Percentiles rank a stretch among this genome's conserved stretches.
Evolutionary conservation across 495 filamentous ascomycete genomes (phyloP).

Genomic region (Podospora bellae-mahoneyi): DNA sequence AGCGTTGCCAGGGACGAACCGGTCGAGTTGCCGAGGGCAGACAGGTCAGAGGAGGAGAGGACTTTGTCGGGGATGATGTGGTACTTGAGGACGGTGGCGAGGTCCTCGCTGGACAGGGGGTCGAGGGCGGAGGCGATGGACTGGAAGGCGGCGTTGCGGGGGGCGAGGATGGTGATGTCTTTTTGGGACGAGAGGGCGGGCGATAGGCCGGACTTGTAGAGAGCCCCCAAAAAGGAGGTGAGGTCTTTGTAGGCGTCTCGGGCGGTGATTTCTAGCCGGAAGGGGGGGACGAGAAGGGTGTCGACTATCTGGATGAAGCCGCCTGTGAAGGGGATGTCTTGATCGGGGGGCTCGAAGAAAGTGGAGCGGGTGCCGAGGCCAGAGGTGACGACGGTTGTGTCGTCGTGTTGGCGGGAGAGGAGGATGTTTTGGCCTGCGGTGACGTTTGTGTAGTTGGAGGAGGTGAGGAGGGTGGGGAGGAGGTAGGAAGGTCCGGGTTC

Average conservation of each 20-base stretch:
- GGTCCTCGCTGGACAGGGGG: constrained; percentile 41
- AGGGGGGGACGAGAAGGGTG: constrained; percentile 52
- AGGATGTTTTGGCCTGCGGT: constrained; percentile 38
- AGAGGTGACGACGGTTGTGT: constrained; percentile 25
- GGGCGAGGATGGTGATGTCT: constrained; percentile 62
- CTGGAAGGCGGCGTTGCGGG: constrained; percentile 58
- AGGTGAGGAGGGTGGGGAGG: constrained; percentile 51
- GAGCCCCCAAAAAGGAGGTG: constrained; percentile 52
- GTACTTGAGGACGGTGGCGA: constrained; percentile 51
- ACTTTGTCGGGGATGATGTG: constrained; percentile 53
- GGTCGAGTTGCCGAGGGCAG: constrained; percentile 41
- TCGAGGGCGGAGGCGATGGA: constrained; percentile 50
- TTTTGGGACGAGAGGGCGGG: constrained; percentile 37
- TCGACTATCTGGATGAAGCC: constrained; percentile 64
- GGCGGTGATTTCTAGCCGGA: constrained; percentile 46
- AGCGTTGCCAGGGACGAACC: constrained; percentile 41
- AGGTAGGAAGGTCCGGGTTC: constrained; percentile 43
- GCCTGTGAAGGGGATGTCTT: constrained; percentile 55
- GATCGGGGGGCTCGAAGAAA: constrained; percentile 24
- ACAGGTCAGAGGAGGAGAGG: constrained; percentile 40
- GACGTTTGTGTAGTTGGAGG: constrained; percentile 44
- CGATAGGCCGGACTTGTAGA: constrained; percentile 44
- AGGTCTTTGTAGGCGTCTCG: constrained; percentile 48
- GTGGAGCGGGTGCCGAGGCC: constrained; percentile 31
- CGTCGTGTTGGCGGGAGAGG: constrained; percentile 23